Evolutionary conservation across 305 asterid species (phyloP).

Genomic region (Striga hermonthica): DNA sequence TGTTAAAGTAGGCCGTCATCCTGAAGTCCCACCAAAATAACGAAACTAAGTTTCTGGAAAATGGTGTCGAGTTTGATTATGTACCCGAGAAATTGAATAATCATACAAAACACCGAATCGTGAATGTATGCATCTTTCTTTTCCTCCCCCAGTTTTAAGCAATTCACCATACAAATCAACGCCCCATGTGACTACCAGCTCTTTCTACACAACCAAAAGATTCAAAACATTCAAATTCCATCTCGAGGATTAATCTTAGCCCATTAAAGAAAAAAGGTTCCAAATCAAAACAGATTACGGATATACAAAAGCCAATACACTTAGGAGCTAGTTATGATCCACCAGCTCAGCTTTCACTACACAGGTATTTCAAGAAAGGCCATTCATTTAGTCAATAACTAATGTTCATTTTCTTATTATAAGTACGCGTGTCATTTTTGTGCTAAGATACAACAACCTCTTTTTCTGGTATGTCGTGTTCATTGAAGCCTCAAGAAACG

Average conservation of each 20-base stretch:
- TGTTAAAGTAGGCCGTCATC: slow-evolving; percentile 94
- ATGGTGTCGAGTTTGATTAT: not conserved
- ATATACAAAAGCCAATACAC: too few species aligned
- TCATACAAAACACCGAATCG: too few species aligned
- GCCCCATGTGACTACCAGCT: slow-evolving; percentile 89
- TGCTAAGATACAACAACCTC: slow-evolving; percentile 97
- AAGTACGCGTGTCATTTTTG: slow-evolving; percentile 40
- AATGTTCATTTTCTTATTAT: too few species aligned
- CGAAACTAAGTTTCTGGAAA: not conserved
- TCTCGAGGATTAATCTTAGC: not conserved
- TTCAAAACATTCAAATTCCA: not conserved
- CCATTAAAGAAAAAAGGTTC: not conserved
- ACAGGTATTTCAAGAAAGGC: too few species aligned
- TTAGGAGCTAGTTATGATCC: too few species aligned
- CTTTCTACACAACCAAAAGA: slow-evolving; percentile 51
- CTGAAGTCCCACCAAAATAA: slow-evolving; percentile 36
- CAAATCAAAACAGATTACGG: too few species aligned
- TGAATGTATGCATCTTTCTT: slow-evolving; percentile 60
- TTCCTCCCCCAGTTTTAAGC: slow-evolving; percentile 95
- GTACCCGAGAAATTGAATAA: not conserved
- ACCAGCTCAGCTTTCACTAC: too few species aligned
- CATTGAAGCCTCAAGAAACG: slow-evolving; percentile 96
- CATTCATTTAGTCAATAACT: too few species aligned
- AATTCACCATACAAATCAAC: slow-evolving; percentile 88
- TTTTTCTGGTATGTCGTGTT: slow-evolving; percentile 72